Conservation (phyloP, 257 asterid species). For the Scutellaria minor region DNA sequence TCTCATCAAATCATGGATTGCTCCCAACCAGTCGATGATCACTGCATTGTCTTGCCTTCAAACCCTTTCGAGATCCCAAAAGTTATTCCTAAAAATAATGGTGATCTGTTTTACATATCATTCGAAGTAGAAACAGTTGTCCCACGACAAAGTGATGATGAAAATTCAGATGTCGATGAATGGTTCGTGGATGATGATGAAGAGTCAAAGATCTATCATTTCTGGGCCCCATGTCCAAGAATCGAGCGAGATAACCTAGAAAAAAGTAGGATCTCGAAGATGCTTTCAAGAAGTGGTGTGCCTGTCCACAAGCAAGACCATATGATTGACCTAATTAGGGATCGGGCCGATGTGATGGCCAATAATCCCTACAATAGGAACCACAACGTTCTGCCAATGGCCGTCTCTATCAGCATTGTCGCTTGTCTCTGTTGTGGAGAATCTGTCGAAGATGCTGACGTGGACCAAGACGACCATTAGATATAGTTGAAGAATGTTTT, state of each 20-base stretch:
- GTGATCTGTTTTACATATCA: slow-evolving; percentile 28
- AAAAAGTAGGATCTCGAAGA: slow-evolving; percentile 7
- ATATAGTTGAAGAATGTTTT: no score
- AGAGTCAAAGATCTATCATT: not conserved
- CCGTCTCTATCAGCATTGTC: slow-evolving; percentile 16
- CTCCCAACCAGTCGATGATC: slow-evolving; percentile 17
- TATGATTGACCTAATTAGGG: slow-evolving; percentile 37
- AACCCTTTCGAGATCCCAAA: not conserved
- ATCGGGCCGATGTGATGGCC: slow-evolving; percentile 31
- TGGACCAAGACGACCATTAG: no score
- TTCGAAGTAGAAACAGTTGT: slow-evolving; percentile 22
- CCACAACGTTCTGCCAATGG: slow-evolving; percentile 8
- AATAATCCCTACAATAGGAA: not conserved
- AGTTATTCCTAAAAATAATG: not conserved
- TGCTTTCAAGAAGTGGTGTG: slow-evolving; percentile 33
- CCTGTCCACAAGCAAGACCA: slow-evolving; percentile 36
- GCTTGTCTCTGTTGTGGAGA: slow-evolving; percentile 26
- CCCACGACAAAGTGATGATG: not conserved
- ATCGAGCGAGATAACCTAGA: not conserved
- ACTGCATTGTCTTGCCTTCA: not conserved
- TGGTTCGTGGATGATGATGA: not conserved
- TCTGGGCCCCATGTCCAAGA: slow-evolving; percentile 40
- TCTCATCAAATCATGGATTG: slow-evolving; percentile 21
- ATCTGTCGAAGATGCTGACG: not conserved
- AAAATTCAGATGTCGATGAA: not conserved